Conservation (phyloP, 2,329 filamentous ascomycete genomes). For the Fusarium lyarnte region DNA sequence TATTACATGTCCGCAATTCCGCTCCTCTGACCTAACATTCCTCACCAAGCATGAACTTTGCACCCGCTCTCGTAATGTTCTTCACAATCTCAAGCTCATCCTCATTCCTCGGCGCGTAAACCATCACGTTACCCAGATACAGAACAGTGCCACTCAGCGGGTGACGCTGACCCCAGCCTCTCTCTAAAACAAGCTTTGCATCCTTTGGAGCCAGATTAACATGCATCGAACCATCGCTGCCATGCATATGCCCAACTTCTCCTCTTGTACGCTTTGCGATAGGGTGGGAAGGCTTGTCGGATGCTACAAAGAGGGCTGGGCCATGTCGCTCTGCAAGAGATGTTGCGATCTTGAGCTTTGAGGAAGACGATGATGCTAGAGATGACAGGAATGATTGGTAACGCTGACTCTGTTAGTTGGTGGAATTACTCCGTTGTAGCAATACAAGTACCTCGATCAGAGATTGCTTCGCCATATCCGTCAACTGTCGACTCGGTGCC, state of each 20-base stretch:
- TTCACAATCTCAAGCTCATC: conserved; percentile 15
- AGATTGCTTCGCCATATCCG: background rate
- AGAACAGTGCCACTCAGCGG: conserved; percentile 19
- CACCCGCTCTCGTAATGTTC: conserved; percentile 9
- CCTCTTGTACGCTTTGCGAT: background rate
- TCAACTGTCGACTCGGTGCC: conserved; percentile 29
- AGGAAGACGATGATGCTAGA: conserved; percentile 10
- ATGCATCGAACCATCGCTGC: conserved; percentile 27
- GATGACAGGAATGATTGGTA: conserved; percentile 26
- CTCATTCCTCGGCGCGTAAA: conserved; percentile 27
- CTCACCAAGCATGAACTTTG: conserved; percentile 20
- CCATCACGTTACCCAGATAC: conserved; percentile 27
- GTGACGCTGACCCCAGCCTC: conserved; percentile 29
- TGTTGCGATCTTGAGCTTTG: conserved; percentile 26
- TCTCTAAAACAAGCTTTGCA: conserved; percentile 23
- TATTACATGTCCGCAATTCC: background rate
- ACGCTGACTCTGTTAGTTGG: background rate
- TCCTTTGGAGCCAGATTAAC: conserved; percentile 24
- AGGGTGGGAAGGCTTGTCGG: background rate
- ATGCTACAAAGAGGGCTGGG: conserved; percentile 20
- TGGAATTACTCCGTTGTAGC: accelerated
- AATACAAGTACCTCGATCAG: background rate
- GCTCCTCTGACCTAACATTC: background rate
- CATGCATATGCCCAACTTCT: conserved; percentile 31
- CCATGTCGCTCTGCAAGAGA: conserved; percentile 21